These are phyloP conservation scores for Exidia glandulosa DNA, from an alignment of 768 basidiomycete genomes.

Conservation along the genomic window DNA sequence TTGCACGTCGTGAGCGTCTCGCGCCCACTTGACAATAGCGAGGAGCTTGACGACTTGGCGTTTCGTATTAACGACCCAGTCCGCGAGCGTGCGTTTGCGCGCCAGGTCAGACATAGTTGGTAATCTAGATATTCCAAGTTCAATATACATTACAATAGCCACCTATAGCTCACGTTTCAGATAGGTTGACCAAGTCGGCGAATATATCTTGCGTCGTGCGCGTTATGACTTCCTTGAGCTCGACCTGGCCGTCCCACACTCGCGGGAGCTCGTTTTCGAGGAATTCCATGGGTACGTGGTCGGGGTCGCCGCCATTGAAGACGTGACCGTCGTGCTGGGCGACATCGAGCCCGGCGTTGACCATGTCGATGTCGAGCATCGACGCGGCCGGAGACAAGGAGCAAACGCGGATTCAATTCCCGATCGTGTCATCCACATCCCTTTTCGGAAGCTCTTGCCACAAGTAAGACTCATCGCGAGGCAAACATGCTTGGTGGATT, in stretches of 20 bases:
- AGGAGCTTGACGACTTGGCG: slow-evolving; percentile 85
- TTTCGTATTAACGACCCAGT: slow-evolving; percentile 85
- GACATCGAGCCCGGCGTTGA: no score
- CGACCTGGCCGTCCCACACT: slow-evolving; percentile 63
- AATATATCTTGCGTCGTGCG: slow-evolving; percentile 71
- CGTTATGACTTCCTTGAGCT: slow-evolving; percentile 62
- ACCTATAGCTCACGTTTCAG: slow-evolving; percentile 60
- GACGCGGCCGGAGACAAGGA: no score
- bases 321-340: no score
- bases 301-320: neutral
- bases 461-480: no score
- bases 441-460: no score
- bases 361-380: no score
- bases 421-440: no score
- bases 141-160: neutral
- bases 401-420: no score
- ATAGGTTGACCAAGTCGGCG: slow-evolving; percentile 68
- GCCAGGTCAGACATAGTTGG: slow-evolving; percentile 74
- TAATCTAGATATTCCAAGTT: slow-evolving; percentile 33
- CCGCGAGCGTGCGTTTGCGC: slow-evolving; percentile 70
- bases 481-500: no score
- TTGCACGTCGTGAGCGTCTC: slow-evolving; percentile 74
- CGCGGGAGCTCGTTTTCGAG: slow-evolving; percentile 65
- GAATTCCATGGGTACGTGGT: slow-evolving; percentile 30
- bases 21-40: slow-evolving; percentile 77